These are phyloP conservation scores for Dipodascopsis uninucleata DNA, from an alignment of 805 yeast species.

Conservation along the genomic window DNA sequence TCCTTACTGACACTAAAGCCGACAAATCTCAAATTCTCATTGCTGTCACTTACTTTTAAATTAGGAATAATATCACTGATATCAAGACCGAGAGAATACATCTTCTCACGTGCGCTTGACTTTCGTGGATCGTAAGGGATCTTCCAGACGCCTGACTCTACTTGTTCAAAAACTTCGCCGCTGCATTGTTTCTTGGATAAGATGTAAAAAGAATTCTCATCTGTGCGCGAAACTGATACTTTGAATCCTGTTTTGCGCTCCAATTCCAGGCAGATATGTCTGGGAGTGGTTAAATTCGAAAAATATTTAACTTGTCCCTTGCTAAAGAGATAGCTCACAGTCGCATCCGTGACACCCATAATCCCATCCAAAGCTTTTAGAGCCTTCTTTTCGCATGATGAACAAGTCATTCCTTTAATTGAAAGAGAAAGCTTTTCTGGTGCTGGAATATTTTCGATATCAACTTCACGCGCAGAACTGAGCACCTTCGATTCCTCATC, in stretches of 20 bases:
- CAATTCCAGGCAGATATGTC: constrained; percentile 9
- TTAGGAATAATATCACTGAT: constrained; percentile 10
- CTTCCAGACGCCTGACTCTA: constrained; percentile 2
- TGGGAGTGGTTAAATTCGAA: constrained; percentile 4
- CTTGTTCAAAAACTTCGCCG: constrained; percentile 2
- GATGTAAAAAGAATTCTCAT: constrained; percentile 9
- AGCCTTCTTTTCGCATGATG: constrained; percentile 18
- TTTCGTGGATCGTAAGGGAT: constrained; percentile 7
- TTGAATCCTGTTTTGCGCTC: constrained; percentile 17
- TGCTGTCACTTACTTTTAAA: background rate
- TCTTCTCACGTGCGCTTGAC: constrained; percentile 4
- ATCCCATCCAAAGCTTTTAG: constrained; percentile 2
- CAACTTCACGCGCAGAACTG: constrained; percentile 1
- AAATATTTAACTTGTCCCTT: constrained; percentile 8
- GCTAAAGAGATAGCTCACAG: constrained; percentile 8
- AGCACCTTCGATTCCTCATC: background rate
- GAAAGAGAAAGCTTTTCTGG: constrained; percentile 10
- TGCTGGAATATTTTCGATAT: constrained; percentile 5
- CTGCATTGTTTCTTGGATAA: background rate
- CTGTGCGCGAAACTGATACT: constrained; percentile 5
- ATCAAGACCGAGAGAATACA: constrained; percentile 6
- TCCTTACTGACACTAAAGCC: constrained; percentile 3
- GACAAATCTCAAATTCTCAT: background rate
- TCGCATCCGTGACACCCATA: constrained; percentile 6
- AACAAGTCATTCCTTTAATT: constrained; percentile 19